phyloP scores from a whole-genome alignment of 768 basidiomycete genomes.

The Austroboletus festivus region DNA sequence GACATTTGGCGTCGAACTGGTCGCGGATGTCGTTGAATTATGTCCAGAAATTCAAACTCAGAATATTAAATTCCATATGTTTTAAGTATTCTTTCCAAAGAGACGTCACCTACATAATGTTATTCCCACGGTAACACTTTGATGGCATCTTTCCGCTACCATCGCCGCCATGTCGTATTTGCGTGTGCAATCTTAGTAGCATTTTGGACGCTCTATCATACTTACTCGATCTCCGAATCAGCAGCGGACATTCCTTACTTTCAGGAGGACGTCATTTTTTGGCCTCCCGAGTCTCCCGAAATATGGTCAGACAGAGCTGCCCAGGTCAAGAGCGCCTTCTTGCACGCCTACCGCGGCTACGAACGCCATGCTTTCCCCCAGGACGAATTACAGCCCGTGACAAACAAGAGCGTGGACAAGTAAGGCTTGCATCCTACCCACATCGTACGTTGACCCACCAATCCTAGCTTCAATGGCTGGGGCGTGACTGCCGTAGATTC shows the following conservation, averaged over 20 bases:
- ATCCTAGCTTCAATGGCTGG: conserved; percentile 83
- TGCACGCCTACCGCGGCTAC: conserved; percentile 67
- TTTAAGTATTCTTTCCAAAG: conserved; percentile 8
- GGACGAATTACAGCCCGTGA: conserved; percentile 60
- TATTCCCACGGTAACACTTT: too few relatives aligned
- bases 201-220: conserved; percentile 21
- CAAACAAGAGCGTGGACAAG: conserved; percentile 48
- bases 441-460: not conserved
- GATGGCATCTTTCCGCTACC: conserved; percentile 1
- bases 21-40: conserved; percentile 2
- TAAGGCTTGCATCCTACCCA: conserved; percentile 20
- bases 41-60: conserved; percentile 27
- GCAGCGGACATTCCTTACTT: too few relatives aligned
- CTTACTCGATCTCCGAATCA: too few relatives aligned
- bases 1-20: conserved; percentile 44
- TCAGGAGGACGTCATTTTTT: not conserved
- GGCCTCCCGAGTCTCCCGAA: conserved; percentile 14
- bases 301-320: conserved; percentile 53
- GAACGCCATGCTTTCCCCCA: conserved; percentile 56
- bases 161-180: conserved; percentile 25
- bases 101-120: not conserved
- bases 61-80: too few relatives aligned
- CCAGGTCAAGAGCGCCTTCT: conserved; percentile 58
- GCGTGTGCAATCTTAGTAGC: conserved; percentile 10
- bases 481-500: conserved; percentile 75